Base-by-base conservation (phyloP, 305 asterid genomes). In the Fraxinus velutina region DNA sequence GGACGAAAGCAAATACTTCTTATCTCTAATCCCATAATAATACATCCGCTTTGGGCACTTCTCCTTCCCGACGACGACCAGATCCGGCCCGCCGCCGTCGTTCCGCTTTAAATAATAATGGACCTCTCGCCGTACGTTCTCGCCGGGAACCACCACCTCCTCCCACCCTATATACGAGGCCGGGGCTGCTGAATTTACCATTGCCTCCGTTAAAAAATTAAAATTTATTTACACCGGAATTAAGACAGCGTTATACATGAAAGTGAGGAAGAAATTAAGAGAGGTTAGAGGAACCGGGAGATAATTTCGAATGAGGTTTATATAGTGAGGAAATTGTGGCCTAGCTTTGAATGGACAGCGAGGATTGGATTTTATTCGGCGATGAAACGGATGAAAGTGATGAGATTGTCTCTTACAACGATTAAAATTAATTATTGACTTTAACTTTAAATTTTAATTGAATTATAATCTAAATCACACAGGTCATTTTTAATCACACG, bases 61-160 rank as follows among this genome's bases (percentile, higher is more conserved):
- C 85, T 92, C 96, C 82, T 89, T 93, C 52, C 98, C 97, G 21
- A 88, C 90, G 5, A 92, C 88, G 27, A 90, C 94, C 80, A 89
- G 92, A 87, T 91, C 92, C 88, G 89, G 87, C 60, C 89, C 90
- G 3, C 81, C 84, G 79, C 92, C 93, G 79, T 91, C 77, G 73
- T 47, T 88, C 78, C 93, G 89, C 81, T 87, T 87, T 81, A 94
- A 87, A 85, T 88, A 92, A 83, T 92, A 94, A 47, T 78, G 90
- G 33, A 92, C 92, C 87, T 88, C 92, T 55, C 91, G 87, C 86
- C 87, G 90, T 62, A 92, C 96, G 72, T 87, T 87, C 57, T 89
- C 93, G 79, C 76, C 75, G 4, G 92, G 88, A 32, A 81, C 91
- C 60, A 82, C 74, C 66, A 87, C 87, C 91, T 93, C 97, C 80